These are phyloP conservation scores for Trichoderma sp. DNA, from an alignment of 2,329 filamentous ascomycete genomes.

Conservation along the genomic window DNA sequence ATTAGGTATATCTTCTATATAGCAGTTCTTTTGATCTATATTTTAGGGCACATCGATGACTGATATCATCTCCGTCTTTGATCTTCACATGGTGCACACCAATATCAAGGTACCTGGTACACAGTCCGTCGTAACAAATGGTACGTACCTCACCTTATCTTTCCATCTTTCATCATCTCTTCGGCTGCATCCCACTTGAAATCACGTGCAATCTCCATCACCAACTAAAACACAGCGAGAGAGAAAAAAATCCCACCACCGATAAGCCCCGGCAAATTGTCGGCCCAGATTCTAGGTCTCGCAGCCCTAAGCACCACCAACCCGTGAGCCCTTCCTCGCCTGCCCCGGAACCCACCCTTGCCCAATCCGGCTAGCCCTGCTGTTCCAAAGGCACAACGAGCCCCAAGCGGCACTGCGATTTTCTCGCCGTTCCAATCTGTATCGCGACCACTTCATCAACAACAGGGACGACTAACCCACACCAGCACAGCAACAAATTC, in stretches of 20 bases:
- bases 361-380: slow-evolving; percentile 36
- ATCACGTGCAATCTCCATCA: not conserved
- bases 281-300: slow-evolving; percentile 39
- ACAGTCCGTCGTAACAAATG: not conserved
- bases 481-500: slow-evolving; percentile 42
- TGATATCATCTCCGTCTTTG: not conserved
- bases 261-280: slow-evolving; percentile 32
- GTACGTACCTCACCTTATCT: not conserved
- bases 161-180: not conserved
- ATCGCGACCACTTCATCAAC: slow-evolving; percentile 44
- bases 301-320: slow-evolving; percentile 40
- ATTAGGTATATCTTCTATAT: not conserved
- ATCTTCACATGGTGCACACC: not conserved
- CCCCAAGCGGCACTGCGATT: slow-evolving; percentile 41
- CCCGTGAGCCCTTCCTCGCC: slow-evolving; percentile 37
- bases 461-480: slow-evolving; percentile 43
- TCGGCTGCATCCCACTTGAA: not conserved
- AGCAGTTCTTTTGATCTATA: not conserved
- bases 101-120: not conserved
- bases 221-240: not conserved
- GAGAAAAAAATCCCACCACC: not conserved
- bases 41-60: not conserved
- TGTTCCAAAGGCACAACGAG: slow-evolving; percentile 41
- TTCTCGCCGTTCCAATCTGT: slow-evolving; percentile 38
- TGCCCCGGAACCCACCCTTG: slow-evolving; percentile 31